Evolutionary conservation across 805 yeast species (phyloP).

Genomic region (Candida khao-thaluensis): DNA sequence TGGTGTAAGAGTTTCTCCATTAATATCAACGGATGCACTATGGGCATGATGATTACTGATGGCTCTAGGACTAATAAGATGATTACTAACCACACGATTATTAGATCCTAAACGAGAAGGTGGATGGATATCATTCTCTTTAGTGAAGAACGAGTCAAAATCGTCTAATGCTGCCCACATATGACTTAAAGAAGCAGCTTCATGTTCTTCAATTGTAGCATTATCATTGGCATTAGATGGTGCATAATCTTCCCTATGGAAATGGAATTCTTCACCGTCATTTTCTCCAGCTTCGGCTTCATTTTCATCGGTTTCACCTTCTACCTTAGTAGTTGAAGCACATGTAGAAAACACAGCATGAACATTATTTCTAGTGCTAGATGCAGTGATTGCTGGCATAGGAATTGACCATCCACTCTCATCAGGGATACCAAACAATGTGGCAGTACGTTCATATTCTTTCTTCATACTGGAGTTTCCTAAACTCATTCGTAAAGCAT

Average conservation of each 20-base stretch:
- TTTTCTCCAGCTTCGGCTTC: conserved; percentile 27
- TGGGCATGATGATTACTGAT: conserved; percentile 36
- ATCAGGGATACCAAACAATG: conserved; percentile 91
- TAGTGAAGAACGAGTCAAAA: conserved; percentile 83
- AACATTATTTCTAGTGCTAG: conserved; percentile 85
- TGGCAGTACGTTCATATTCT: conserved; percentile 81
- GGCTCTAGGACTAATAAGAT: conserved; percentile 2
- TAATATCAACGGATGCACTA: conserved; percentile 62
- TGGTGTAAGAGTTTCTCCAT: conserved; percentile 44
- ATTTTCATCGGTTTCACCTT: conserved; percentile 12
- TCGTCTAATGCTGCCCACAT: conserved; percentile 93
- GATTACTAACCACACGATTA: not conserved
- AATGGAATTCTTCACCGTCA: conserved; percentile 44
- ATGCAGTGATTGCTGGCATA: conserved; percentile 88
- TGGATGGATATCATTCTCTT: conserved; percentile 23
- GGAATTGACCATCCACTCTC: conserved; percentile 98
- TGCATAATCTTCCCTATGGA: conserved; percentile 61
- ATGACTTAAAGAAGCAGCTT: conserved; percentile 75
- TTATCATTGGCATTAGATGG: conserved; percentile 43
- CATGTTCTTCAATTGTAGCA: conserved; percentile 54
- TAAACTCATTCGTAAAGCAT: conserved; percentile 85
- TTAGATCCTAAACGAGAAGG: conserved; percentile 5
- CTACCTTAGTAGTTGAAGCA: conserved; percentile 38
- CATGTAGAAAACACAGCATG: conserved; percentile 95
- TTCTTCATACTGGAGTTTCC: conserved; percentile 77